These are phyloP conservation scores for Colletotrichum sp. DNA, from an alignment of 2,329 filamentous ascomycete species.

Conservation along the genomic window DNA sequence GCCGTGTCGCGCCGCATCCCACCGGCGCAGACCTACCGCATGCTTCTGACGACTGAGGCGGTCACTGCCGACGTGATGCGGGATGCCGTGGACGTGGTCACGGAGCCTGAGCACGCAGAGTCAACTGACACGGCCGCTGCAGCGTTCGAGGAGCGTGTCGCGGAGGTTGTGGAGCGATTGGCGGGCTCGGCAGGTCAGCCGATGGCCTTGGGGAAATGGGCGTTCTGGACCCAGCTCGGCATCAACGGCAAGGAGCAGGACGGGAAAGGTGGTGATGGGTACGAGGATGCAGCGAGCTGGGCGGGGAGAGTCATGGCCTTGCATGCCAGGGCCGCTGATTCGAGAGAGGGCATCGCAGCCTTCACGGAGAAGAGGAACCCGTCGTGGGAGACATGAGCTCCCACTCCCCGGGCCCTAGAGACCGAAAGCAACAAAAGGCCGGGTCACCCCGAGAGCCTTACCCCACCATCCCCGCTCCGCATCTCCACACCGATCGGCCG, in stretches of 20 bases:
- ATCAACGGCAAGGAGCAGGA: constrained; percentile 13
- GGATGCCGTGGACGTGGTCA: constrained; percentile 29
- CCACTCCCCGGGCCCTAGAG: not conserved
- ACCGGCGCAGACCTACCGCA: constrained; percentile 28
- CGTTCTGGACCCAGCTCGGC: constrained; percentile 36
- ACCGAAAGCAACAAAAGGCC: not conserved
- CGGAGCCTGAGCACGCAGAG: constrained; percentile 18
- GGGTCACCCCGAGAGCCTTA: not conserved
- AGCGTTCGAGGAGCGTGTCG: constrained; percentile 28
- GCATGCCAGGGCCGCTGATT: constrained; percentile 31
- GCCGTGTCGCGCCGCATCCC: constrained; percentile 30
- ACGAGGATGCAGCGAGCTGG: constrained; percentile 30
- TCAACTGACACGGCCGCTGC: constrained; percentile 22
- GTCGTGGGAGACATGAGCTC: constrained; percentile 23
- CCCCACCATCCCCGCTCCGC: not conserved
- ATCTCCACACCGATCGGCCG: not conserved
- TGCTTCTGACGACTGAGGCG: constrained; percentile 32
- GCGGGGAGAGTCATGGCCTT: constrained; percentile 31
- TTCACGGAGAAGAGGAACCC: constrained; percentile 31
- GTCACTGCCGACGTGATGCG: constrained; percentile 27
- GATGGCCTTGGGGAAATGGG: constrained; percentile 38
- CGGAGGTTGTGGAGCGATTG: constrained; percentile 26
- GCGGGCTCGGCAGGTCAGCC: constrained; percentile 28
- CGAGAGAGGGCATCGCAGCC: constrained; percentile 30
- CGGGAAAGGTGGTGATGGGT: constrained; percentile 25